phyloP scores from a whole-genome alignment of 1,284 basidiomycete species.

The Ustilago xerochloae region DNA sequence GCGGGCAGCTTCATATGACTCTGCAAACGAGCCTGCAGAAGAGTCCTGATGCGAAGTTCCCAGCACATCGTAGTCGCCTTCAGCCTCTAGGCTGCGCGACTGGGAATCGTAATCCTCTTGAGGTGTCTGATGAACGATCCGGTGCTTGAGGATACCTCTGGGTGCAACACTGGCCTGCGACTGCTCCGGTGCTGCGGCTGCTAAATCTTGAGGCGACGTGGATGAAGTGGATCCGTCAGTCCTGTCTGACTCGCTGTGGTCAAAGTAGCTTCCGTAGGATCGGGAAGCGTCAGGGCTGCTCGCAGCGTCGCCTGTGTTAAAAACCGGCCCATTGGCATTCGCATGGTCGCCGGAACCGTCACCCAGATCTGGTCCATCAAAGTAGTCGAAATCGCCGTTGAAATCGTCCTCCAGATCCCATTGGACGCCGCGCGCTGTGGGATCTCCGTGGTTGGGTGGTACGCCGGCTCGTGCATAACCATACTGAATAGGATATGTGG shows the following conservation, averaged over 20 bases:
- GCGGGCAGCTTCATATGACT: slow-evolving; percentile 35
- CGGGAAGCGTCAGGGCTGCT: slow-evolving; percentile 52
- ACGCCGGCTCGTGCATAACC: slow-evolving; percentile 42
- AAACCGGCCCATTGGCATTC: slow-evolving; percentile 42
- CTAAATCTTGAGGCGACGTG: slow-evolving; percentile 51
- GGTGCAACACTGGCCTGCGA: slow-evolving; percentile 51
- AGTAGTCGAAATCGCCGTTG: slow-evolving; percentile 76
- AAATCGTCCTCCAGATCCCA: slow-evolving; percentile 70
- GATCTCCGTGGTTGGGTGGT: slow-evolving; percentile 29
- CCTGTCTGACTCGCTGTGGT: slow-evolving; percentile 53
- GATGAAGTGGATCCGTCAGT: slow-evolving; percentile 47
- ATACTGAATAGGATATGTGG: slow-evolving; percentile 40
- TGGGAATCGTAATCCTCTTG: slow-evolving; percentile 45
- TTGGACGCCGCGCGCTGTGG: slow-evolving; percentile 51
- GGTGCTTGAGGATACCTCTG: slow-evolving; percentile 55
- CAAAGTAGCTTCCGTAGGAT: slow-evolving; percentile 52
- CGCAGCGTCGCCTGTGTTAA: slow-evolving; percentile 54
- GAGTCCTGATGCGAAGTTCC: slow-evolving; percentile 40
- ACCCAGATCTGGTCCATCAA: slow-evolving; percentile 73
- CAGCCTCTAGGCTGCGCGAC: slow-evolving; percentile 30
- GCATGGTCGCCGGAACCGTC: slow-evolving; percentile 36
- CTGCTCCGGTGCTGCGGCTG: slow-evolving; percentile 41
- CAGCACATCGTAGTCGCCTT: slow-evolving; percentile 43
- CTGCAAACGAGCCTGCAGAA: slow-evolving; percentile 29
- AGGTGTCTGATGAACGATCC: slow-evolving; percentile 35